Percentiles rank a stretch among this genome's conserved stretches.
Conservation (phyloP, 2,329 filamentous ascomycete species). For the Fusarium ramigenum region DNA sequence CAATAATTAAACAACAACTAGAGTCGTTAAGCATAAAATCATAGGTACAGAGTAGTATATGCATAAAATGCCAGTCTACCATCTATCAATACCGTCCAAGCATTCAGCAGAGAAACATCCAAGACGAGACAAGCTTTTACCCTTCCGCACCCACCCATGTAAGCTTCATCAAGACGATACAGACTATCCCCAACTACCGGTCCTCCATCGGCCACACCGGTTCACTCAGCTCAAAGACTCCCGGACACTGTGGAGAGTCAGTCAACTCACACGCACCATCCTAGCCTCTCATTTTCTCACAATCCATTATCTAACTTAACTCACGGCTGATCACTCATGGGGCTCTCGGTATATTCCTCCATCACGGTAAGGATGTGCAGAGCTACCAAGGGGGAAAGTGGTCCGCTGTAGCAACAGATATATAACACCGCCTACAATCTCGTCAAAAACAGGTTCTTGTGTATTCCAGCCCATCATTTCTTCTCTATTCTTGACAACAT, state of each 20-base stretch:
- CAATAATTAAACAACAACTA: neutral
- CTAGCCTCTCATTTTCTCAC: neutral
- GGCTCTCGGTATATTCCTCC: conserved; percentile 3
- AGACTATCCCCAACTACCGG: neutral
- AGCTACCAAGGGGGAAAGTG: conserved; percentile 8
- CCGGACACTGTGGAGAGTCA: neutral
- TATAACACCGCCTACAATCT: conserved; percentile 17
- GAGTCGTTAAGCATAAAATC: neutral
- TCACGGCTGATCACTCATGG: conserved; percentile 6
- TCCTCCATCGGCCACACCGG: neutral
- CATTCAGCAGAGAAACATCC: conserved; percentile 15
- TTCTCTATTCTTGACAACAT: conserved; percentile 19
- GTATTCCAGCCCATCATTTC: neutral
- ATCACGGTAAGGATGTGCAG: conserved; percentile 22
- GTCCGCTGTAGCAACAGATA: conserved; percentile 2
- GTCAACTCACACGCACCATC: neutral
- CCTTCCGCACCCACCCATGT: neutral
- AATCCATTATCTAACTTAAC: neutral
- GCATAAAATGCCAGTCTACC: neutral
- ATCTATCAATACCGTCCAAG: neutral
- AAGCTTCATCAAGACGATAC: conserved; percentile 21
- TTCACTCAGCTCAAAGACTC: conserved; percentile 7
- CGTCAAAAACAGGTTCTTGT: conserved; percentile 8
- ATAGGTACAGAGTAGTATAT: no score
- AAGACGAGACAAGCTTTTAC: conserved; percentile 21